Conservation (phyloP, 2,329 filamentous ascomycete genomes). For the Claviceps sorghi region DNA sequence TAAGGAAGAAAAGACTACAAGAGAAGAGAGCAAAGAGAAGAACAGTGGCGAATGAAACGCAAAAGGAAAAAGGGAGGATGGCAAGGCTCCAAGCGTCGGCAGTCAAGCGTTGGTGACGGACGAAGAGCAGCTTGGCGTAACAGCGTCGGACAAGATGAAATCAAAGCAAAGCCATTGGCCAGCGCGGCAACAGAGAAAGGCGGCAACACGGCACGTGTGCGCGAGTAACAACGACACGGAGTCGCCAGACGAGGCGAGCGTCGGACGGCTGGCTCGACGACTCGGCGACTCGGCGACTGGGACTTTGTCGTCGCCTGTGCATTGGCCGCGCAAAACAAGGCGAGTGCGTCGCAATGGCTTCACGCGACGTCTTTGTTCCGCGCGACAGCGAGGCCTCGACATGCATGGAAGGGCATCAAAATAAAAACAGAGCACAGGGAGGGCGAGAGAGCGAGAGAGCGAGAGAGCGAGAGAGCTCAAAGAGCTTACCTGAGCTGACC, state of each 20-base stretch:
- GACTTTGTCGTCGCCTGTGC: not conserved
- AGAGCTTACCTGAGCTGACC: not conserved
- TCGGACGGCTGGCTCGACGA: too few species aligned
- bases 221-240: not conserved
- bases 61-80: not conserved
- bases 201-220: constrained; percentile 1
- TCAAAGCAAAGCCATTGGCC: constrained; percentile 2
- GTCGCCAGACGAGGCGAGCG: too few species aligned
- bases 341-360: not conserved
- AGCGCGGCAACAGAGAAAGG: not conserved
- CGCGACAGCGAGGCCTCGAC: not conserved
- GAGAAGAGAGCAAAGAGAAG: too few species aligned
- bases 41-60: not conserved
- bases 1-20: not conserved
- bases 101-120: not conserved
- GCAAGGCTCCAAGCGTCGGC: not conserved
- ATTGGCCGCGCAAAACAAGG: not conserved
- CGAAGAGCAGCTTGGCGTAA: not conserved
- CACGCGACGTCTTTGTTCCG: not conserved
- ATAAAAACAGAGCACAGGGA: not conserved
- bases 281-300: not conserved
- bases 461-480: too few species aligned
- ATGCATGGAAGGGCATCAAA: not conserved
- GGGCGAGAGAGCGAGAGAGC: too few species aligned
- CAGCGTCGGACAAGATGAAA: not conserved